Evolutionary conservation across 495 filamentous ascomycete genomes (phyloP).

Genomic region (Podospora comata): DNA sequence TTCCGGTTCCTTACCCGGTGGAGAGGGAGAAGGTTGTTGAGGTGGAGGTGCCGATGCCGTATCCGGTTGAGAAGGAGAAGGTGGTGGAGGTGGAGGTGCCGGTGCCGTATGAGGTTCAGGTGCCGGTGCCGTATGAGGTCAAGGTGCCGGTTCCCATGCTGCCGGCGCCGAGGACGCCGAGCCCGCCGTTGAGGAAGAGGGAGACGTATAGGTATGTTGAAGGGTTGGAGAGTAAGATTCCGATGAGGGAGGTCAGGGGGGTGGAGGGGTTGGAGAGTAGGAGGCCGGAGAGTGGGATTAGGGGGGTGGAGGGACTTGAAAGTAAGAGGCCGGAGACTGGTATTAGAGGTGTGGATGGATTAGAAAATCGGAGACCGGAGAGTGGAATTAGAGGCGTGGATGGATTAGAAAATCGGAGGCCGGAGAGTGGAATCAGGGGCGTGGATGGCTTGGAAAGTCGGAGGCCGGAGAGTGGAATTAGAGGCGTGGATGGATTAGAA

Average conservation of each 20-base stretch:
- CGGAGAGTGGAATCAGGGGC: neutral
- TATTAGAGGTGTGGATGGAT: too few species aligned
- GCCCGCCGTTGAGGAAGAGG: neutral
- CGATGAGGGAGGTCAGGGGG: constrained; percentile 18
- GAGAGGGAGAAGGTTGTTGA: constrained; percentile 45
- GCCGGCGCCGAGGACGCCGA: neutral
- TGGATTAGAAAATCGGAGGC: neutral
- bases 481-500: neutral
- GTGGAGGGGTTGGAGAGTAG: constrained; percentile 9
- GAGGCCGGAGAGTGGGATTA: neutral
- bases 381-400: neutral
- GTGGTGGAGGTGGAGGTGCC: constrained; percentile 19
- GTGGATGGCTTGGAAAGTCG: neutral
- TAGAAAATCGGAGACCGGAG: too few species aligned
- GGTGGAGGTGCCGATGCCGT: constrained; percentile 31
- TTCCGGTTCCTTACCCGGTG: constrained; percentile 35
- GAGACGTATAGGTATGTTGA: constrained; percentile 49
- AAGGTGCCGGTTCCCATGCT: neutral
- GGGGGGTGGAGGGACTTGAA: neutral
- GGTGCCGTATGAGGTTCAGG: constrained; percentile 15
- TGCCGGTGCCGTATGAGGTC: constrained; percentile 13
- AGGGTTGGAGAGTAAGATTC: constrained; percentile 33
- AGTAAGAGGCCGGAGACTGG: too few species aligned
- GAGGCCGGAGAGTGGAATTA: neutral
- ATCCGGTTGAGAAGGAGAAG: constrained; percentile 15